Evolutionary conservation across 345 rosid genomes (phyloP).

Genomic region (Pistacia integerrima): DNA sequence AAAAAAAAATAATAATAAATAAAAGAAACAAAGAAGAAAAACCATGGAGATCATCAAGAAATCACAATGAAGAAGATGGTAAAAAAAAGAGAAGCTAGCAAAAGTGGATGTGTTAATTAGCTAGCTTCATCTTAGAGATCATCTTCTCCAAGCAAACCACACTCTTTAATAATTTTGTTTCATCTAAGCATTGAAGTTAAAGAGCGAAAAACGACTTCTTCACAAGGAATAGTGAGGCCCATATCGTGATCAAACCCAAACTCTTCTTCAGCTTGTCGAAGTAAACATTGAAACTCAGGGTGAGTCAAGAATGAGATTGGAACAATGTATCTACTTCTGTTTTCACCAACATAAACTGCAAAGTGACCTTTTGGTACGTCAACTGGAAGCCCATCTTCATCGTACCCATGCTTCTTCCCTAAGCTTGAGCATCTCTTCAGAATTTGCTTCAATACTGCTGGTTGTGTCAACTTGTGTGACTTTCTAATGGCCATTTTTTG

Average conservation of each 20-base stretch:
- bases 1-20: background rate
- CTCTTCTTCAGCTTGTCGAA: conserved; percentile 89
- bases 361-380: conserved; percentile 98
- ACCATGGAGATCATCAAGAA: conserved; percentile 2
- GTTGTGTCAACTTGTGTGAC: conserved; percentile 58
- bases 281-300: conserved; percentile 79
- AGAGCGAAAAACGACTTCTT: conserved; percentile 83
- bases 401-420: conserved; percentile 60
- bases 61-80: conserved; percentile 31
- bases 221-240: conserved; percentile 97
- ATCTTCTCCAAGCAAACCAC: conserved; percentile 34
- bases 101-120: background rate
- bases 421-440: conserved; percentile 81
- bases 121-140: conserved; percentile 51
- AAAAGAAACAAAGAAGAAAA: background rate
- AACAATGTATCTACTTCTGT: conserved; percentile 75
- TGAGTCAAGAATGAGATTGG: conserved; percentile 79
- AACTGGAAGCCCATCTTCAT: conserved; percentile 57
- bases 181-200: conserved; percentile 78
- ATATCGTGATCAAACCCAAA: conserved; percentile 87
- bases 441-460: conserved; percentile 72
- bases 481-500: conserved; percentile 64
- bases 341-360: conserved; percentile 84
- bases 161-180: background rate
- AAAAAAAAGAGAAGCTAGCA: conserved; percentile 39